Evolutionary conservation across 805 yeast genomes (phyloP).

Genomic region (Wickerhamiella qilinensis): DNA sequence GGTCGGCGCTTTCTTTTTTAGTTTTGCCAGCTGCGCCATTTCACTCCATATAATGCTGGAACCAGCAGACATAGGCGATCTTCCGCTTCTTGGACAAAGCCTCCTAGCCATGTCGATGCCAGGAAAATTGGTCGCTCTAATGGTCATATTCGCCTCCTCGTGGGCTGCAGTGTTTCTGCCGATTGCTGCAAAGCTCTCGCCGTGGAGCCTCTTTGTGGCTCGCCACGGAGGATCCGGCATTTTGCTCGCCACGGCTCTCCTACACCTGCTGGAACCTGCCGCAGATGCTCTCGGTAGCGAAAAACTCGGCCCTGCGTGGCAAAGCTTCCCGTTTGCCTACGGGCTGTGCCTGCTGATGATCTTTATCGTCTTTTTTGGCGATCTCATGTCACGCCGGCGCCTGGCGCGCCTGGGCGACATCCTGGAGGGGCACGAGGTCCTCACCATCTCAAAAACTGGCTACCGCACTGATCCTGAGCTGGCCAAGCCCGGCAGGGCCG

Average conservation of each 20-base stretch:
- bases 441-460: background rate
- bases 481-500: no score
- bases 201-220: conserved; percentile 1
- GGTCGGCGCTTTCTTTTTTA: no score
- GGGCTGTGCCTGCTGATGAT: conserved; percentile 5
- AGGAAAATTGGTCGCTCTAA: background rate
- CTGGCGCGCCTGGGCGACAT: background rate
- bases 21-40: no score
- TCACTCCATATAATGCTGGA: no score
- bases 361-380: conserved; percentile 3
- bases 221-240: conserved; percentile 55
- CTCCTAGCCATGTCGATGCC: background rate
- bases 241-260: conserved; percentile 54
- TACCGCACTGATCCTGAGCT: background rate
- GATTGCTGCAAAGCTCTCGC: conserved; percentile 1
- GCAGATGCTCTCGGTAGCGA: conserved; percentile 4
- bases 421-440: background rate
- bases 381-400: conserved; percentile 4
- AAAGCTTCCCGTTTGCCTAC: conserved; percentile 5
- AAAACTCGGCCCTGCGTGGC: background rate
- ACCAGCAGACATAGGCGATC: no score
- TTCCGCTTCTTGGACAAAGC: no score
- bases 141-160: conserved; percentile 1
- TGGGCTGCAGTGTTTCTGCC: conserved; percentile 6
- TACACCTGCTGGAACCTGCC: conserved; percentile 35